Evolutionary conservation across 176 grass and related monocot genomes (phyloP), one percentile per base, ranked within the genome.

Genomic region (Aegilops speltoides): DNA sequence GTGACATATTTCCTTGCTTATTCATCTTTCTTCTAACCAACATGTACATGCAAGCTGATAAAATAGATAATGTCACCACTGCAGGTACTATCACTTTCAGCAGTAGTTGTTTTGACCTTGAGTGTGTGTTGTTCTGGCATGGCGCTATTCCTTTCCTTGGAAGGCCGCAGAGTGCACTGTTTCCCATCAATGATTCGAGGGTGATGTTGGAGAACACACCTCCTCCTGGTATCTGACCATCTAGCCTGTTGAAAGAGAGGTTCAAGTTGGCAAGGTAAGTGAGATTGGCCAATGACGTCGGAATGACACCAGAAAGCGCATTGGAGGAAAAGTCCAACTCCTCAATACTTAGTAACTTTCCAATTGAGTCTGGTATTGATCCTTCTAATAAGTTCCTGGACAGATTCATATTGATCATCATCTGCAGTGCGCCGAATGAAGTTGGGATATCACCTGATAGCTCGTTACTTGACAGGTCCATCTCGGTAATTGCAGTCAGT

Each of bases 181-280:
- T 91, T 13, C 89, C 89, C 86, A 85, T 91, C 41, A 88, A 88
- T 45, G 86, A 91, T 81, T 71, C 19, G 17, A 84, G 22, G 19
- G 76, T 91, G 62, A 91, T 87, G 41, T 88, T 88, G 74, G 78
- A 82, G 72, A 90, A 90, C 22, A 78, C 63, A 2, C 88, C 88
- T 7, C 83, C 77, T 85, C 46, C 69, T 76, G 82, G 88, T 85
- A 78, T 60, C 77, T 79, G 22, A 2, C 77, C 77, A 40, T 64
- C 34, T 26, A 79, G 57, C 11, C n/a, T 64, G n/a, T 79, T 79
- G 14, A 79, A 79, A 26, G 77, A 79, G 57, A 79, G 77, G 36
- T 79, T 79, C 20, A 79, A 10, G 77, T 40, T 41, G 57, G 13
- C 8, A 40, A 79, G 77, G 14, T 40, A 62, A 62, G 57, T 79